phyloP scores from a whole-genome alignment of 306 rosid genomes.

The Hylodesmum podocarpum region DNA sequence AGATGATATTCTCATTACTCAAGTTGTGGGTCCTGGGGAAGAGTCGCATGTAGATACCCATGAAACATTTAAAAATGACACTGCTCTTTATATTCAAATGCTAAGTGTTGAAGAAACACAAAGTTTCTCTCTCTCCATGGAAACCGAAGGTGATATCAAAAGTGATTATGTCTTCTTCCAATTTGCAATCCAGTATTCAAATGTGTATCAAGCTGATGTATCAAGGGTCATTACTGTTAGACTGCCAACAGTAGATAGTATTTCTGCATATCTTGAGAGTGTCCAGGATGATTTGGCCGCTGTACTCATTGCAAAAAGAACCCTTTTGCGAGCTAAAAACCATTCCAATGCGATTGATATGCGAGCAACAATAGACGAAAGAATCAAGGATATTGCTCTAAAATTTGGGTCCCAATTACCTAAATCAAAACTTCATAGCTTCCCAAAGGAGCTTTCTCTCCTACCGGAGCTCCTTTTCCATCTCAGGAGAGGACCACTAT shows the following conservation, averaged over 20 bases:
- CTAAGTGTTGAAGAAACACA: conserved; percentile 91
- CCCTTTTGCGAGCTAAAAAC: conserved; percentile 69
- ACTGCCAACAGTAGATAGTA: conserved; percentile 76
- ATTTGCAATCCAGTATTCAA: conserved; percentile 45
- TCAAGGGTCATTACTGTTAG: conserved; percentile 80
- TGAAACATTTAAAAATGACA: conserved; percentile 67
- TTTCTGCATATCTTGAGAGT: conserved; percentile 80
- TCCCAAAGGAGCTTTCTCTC: conserved; percentile 78
- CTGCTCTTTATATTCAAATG: conserved; percentile 81
- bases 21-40: conserved; percentile 94
- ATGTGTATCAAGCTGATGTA: conserved; percentile 46
- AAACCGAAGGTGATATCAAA: conserved; percentile 68
- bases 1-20: conserved; percentile 78
- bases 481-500: conserved; percentile 82
- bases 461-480: conserved; percentile 90
- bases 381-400: conserved; percentile 80
- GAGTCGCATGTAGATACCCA: conserved; percentile 84
- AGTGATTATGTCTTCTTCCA: conserved; percentile 42
- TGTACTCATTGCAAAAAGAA: conserved; percentile 86
- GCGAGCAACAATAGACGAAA: conserved; percentile 73
- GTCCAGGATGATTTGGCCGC: conserved; percentile 86
- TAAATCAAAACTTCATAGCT: conserved; percentile 69
- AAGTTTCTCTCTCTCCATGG: conserved; percentile 82
- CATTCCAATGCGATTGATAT: conserved; percentile 66
- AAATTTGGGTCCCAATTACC: conserved; percentile 75